A percentile compares a stretch with the other conserved stretches of the same genome.
Evolutionary conservation across 257 asterid species (phyloP).

Genomic region (Coffea eugenioides): DNA sequence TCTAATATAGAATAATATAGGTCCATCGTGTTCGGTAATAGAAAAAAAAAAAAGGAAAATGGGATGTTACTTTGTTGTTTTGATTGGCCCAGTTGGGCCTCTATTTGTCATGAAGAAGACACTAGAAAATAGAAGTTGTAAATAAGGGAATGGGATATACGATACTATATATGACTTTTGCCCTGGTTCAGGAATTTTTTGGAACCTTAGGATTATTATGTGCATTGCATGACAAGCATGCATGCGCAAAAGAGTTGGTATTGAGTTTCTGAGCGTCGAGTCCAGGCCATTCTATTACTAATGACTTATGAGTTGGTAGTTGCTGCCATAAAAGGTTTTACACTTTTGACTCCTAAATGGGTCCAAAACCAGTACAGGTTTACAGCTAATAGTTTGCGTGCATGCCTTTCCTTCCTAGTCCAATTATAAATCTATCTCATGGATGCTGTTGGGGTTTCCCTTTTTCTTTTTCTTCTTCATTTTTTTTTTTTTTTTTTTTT

Average conservation of each 20-base stretch:
- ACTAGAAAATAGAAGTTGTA: background rate
- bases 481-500: too few relatives aligned
- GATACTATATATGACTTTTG: background rate
- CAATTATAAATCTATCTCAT: background rate
- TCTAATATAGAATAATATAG: too few relatives aligned
- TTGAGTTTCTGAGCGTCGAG: background rate
- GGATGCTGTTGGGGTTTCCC: background rate
- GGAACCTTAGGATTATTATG: background rate
- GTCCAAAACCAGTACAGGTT: background rate
- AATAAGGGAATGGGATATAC: background rate
- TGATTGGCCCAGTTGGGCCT: background rate
- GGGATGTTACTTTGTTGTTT: too few relatives aligned
- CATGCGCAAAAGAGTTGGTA: background rate
- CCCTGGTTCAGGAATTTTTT: background rate
- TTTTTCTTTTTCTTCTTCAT: too few relatives aligned
- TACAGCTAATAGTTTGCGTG: conserved; percentile 10
- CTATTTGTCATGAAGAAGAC: too few relatives aligned
- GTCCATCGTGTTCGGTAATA: too few relatives aligned
- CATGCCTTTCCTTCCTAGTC: background rate
- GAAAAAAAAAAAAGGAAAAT: too few relatives aligned
- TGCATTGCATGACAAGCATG: background rate
- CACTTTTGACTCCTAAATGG: background rate
- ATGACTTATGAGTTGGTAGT: too few relatives aligned
- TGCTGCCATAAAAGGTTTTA: too few relatives aligned
- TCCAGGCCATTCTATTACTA: background rate